Evolutionary conservation across 75 land plant genomes (phyloP), one percentile per base, ranked within the genome.

Genomic region (Cupressus sempervirens): DNA sequence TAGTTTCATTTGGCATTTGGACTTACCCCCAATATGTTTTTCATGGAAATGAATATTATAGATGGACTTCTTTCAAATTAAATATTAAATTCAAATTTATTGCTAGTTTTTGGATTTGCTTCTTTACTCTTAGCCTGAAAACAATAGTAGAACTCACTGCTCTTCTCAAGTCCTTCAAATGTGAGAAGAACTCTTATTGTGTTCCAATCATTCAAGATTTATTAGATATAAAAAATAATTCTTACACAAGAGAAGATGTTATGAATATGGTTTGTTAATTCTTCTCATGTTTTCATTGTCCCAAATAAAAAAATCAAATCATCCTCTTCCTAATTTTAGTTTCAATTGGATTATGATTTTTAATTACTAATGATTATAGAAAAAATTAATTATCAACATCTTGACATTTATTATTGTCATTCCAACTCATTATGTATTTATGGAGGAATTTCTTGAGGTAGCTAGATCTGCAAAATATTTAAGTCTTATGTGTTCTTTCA

Each of bases 71-170:
- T 95, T 46, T 83, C 94, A 9, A 35, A 68, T 11, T 88, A 93
- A 84, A 83, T 43, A 7, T 89, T 53, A 53, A 53, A 93, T 1
- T 83, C 89, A 36, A 89, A 92, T 88, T 84, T 87, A 29, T 88
- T 95, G 34, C 97, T 94, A 86, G 91, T 95, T 13, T 93, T 95
- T 82, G 97, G 97, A 2, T 87, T 95, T 9, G 94, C 94, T 16
- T 93, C 94, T 41, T 86, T 95, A 95, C 92, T 95, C 34, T 84
- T 95, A 18, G 97, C 97, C 1, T 96, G 92, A 86, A 95, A 95
- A 70, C 94, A 95, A n/a, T n/a, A n/a, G n/a, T n/a, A n/a, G n/a
- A n/a, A n/a, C n/a, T n/a, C n/a, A n/a, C n/a, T n/a, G n/a, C n/a
- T n/a, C n/a, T n/a, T n/a, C n/a, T n/a, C n/a, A n/a, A n/a, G n/a